A percentile compares a stretch with the other conserved stretches of the same genome.
Conservation (phyloP, 441 rosid genomes). For the Populus trichocarpa region DNA sequence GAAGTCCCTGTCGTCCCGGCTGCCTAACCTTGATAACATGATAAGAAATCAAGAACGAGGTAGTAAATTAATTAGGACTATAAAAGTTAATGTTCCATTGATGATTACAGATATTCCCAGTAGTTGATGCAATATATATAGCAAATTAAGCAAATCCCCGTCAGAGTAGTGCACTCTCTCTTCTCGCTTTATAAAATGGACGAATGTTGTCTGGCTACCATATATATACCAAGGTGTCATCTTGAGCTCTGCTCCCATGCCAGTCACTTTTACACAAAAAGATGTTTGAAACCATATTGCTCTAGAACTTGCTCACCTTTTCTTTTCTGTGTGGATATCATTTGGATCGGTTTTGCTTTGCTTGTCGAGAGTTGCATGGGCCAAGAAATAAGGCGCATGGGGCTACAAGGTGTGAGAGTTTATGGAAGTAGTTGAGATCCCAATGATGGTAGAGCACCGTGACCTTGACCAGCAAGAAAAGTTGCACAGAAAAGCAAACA, state of each 20-base stretch:
- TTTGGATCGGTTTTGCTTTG: background rate
- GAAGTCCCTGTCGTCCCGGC: background rate
- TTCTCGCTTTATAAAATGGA: background rate
- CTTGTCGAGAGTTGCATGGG: background rate
- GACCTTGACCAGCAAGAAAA: constrained; percentile 25
- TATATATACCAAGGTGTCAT: background rate
- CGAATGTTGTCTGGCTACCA: background rate
- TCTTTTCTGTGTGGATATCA: background rate
- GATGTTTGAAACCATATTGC: background rate
- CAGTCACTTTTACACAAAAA: background rate
- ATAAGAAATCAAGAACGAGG: background rate
- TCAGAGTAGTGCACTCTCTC: background rate
- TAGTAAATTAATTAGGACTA: background rate
- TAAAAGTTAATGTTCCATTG: background rate
- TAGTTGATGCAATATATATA: background rate
- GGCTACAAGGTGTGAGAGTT: constrained; percentile 15
- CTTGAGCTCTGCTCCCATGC: background rate
- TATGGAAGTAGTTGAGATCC: constrained; percentile 28
- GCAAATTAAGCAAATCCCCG: background rate
- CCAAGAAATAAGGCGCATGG: background rate
- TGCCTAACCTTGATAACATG: background rate
- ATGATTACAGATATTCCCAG: background rate
- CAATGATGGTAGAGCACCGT: constrained; percentile 35
- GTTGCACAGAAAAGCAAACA: constrained; percentile 6
- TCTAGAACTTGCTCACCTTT: background rate